Percentiles rank a stretch among this genome's conserved stretches.
Evolutionary conservation across 2,329 filamentous ascomycete species (phyloP).

Genomic region (Clonostachys rhizophaga): DNA sequence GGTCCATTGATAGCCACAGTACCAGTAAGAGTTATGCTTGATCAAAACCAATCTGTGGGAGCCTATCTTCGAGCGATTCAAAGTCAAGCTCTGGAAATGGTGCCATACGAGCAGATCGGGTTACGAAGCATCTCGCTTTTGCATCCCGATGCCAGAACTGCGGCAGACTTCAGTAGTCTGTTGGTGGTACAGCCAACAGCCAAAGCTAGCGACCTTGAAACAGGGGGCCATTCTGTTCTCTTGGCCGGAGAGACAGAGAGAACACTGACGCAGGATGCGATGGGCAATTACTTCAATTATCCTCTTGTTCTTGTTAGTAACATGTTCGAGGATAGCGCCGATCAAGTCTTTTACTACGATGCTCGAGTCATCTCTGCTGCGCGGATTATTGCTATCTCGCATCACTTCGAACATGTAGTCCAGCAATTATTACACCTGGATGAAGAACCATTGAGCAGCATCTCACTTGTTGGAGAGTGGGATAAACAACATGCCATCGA

Average conservation of each 20-base stretch:
- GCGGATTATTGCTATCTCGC: background rate
- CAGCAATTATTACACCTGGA: background rate
- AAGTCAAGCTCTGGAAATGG: conserved; percentile 5
- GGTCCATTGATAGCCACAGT: conserved; percentile 9
- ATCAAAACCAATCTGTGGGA: conserved; percentile 3
- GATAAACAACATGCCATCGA: background rate
- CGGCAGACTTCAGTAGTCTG: conserved; percentile 8
- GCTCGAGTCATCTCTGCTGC: background rate
- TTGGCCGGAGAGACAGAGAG: background rate
- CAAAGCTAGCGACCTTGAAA: background rate
- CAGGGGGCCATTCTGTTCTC: background rate
- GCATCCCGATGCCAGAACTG: conserved; percentile 1
- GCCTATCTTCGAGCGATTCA: conserved; percentile 3
- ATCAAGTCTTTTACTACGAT: conserved; percentile 6
- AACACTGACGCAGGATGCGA: conserved; percentile 1
- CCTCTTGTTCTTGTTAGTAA: conserved; percentile 7
- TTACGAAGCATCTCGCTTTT: conserved; percentile 10
- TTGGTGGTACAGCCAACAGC: conserved; percentile 6
- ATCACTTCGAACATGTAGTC: background rate
- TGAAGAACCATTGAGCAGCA: background rate
- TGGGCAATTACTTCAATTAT: conserved; percentile 9
- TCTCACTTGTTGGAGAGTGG: background rate
- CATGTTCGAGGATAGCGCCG: conserved; percentile 3
- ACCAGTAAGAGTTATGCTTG: conserved; percentile 5
- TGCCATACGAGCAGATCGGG: conserved; percentile 9